A percentile compares a stretch with the other conserved stretches of the same genome.
These are phyloP conservation scores for Geotrichum australiense DNA, from an alignment of 1,139 yeast genomes.

Conservation along the genomic window DNA sequence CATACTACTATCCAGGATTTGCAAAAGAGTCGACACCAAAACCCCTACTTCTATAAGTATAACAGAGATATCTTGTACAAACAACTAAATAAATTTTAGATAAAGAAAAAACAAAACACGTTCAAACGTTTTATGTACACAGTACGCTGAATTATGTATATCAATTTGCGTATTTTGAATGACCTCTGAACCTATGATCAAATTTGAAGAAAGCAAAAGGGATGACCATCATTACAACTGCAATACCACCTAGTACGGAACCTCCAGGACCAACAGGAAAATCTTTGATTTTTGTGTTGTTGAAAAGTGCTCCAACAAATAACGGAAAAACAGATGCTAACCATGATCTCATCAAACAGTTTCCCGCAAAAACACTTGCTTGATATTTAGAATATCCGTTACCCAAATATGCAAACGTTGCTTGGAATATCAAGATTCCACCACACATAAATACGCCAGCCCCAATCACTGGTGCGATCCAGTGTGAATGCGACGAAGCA, in stretches of 20 bases:
- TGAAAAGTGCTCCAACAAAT: conserved; percentile 45
- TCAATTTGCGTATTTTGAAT: conserved; percentile 28
- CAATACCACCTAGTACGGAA: conserved; percentile 42
- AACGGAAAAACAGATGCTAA: conserved; percentile 53
- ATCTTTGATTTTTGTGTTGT: conserved; percentile 31
- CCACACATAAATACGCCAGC: conserved; percentile 83
- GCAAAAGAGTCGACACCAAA: no score
- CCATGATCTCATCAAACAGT: conserved; percentile 43
- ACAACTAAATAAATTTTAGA: no score
- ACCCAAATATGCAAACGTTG: conserved; percentile 63
- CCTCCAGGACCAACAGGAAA: conserved; percentile 55
- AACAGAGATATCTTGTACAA: no score
- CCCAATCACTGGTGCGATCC: conserved; percentile 74
- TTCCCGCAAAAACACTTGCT: conserved; percentile 54
- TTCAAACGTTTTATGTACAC: no score
- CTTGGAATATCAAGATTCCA: conserved; percentile 62
- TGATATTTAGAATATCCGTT: conserved; percentile 65
- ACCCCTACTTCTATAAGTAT: no score
- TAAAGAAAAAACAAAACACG: no score
- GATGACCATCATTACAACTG: conserved; percentile 40
- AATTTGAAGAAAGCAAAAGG: conserved; percentile 48
- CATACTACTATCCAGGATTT: no score
- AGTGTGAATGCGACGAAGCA: conserved; percentile 52
- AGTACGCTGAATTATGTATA: no score
- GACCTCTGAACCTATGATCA: conserved; percentile 49